Evolutionary conservation across 2,329 filamentous ascomycete species (phyloP).

Genomic region (Boeremia lycopersici): DNA sequence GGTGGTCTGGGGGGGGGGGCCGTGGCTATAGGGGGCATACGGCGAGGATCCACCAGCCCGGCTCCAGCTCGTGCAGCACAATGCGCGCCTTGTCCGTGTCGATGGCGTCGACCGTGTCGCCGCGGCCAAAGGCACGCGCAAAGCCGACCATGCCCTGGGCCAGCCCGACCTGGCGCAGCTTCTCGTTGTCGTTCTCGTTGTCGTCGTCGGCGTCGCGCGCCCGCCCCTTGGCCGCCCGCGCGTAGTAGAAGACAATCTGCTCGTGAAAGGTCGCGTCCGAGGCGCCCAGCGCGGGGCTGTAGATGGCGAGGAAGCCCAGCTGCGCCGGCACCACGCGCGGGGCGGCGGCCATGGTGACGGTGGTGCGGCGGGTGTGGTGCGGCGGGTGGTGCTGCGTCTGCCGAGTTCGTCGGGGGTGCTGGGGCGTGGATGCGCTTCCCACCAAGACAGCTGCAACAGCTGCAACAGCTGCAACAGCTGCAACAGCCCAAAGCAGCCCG

Average conservation of each 20-base stretch:
- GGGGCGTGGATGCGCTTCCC: no score
- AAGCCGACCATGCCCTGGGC: conserved; percentile 97
- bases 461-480: no score
- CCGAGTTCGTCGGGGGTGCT: neutral
- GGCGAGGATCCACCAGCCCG: conserved; percentile 93
- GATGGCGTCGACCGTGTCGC: conserved; percentile 77
- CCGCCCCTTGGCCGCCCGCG: conserved; percentile 49
- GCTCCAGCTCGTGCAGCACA: conserved; percentile 83
- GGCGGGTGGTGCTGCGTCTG: no score
- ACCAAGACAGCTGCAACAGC: no score
- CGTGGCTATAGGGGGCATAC: no score
- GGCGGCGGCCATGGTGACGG: conserved; percentile 21
- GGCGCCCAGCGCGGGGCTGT: conserved; percentile 81
- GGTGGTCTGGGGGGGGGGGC: no score
- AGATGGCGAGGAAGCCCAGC: conserved; percentile 90
- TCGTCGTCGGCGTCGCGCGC: conserved; percentile 45
- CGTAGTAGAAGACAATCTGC: conserved; percentile 94
- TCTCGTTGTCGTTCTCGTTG: conserved; percentile 77
- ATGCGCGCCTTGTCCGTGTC: conserved; percentile 91
- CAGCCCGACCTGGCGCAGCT: conserved; percentile 88
- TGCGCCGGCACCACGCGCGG: conserved; percentile 72
- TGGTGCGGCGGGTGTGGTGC: no score
- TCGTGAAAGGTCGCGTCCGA: conserved; percentile 75
- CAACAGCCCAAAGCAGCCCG: neutral
- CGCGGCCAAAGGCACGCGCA: conserved; percentile 75